These are phyloP conservation scores for Heteromeles arbutifolia DNA, from an alignment of 306 rosid genomes.

Conservation along the genomic window DNA sequence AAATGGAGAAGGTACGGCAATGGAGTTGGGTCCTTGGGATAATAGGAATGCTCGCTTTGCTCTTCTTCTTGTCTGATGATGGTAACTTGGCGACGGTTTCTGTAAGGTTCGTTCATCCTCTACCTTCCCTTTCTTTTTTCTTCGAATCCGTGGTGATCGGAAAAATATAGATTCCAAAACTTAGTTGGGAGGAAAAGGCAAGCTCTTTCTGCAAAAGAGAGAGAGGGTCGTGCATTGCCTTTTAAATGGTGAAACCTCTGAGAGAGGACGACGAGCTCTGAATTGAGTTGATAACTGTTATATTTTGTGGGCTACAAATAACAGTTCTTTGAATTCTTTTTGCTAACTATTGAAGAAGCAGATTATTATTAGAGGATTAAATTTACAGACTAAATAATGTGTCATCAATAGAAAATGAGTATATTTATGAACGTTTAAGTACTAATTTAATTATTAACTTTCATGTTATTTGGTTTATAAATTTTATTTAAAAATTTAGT, in stretches of 20 bases:
- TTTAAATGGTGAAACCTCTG: not conserved
- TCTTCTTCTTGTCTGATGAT: not conserved
- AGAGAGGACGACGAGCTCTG: not conserved
- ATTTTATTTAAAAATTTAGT: no score
- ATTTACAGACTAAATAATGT: no score
- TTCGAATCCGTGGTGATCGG: not conserved
- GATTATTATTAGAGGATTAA: no score
- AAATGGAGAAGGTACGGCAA: slow-evolving; percentile 14
- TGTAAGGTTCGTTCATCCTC: slow-evolving; percentile 27
- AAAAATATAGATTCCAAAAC: not conserved
- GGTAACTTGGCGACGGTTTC: not conserved
- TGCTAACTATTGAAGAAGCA: not conserved
- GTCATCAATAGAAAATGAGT: no score
- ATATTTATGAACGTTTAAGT: no score
- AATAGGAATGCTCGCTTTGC: not conserved
- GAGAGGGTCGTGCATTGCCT: not conserved
- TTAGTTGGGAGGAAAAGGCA: not conserved
- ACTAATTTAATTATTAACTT: no score
- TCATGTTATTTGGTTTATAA: no score
- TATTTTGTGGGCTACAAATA: not conserved
- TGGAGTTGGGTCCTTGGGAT: slow-evolving; percentile 17
- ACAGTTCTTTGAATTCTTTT: not conserved
- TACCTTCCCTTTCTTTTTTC: not conserved
- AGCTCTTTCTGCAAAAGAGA: not conserved
- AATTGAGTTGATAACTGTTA: not conserved